Base-by-base conservation (phyloP, 495 filamentous ascomycete genomes). In the Hypoxylon rickii region DNA sequence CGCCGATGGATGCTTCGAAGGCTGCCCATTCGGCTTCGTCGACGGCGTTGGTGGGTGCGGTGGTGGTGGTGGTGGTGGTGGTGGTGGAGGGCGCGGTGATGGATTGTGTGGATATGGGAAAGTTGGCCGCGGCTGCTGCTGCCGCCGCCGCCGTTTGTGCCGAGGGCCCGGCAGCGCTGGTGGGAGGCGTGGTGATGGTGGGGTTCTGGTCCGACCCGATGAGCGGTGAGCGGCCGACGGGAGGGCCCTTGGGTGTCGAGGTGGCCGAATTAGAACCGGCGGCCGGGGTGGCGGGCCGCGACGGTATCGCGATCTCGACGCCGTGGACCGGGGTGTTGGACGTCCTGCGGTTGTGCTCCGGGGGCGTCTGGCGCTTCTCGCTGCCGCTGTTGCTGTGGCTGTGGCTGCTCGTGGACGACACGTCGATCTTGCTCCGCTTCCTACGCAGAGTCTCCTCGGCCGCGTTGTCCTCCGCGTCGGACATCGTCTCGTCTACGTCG, bases 1-100 rank as follows among this genome's bases (percentile, higher is more conserved):
- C 51, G 33, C 80, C 80, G 16, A 79, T 81, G 3, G 83, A 10
- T 4, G 24, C 10, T 4, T 4, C 24, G 24, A 29, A 4, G 24
- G 10, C 24, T 29, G n/a, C 83, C 10, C 96, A 83, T 18, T 96
- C 92, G 12, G 90, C 88, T 70, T 96, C 89, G 66, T 96, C 96
- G 36, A 89, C 89, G 0, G 89, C 90, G 41, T 47, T 12, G 50
- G 24, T 13, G 65, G 59, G 36, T 17, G 40, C 24, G 19, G 47
- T 34, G 34, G 44, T 22, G 32, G 55, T 18, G 17, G 54, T 20
- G 11, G 50, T 47, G 18, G 44, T 37, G 26, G 55, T 44, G 22
- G 60, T 17, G 13, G 42, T 19, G 12, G 68, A 44, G 7, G 62
- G 55, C 7, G 26, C 24, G 16, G 51, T 1, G n/a, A 60, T 43